Evolutionary conservation across 169 alveolate species (phyloP), one percentile per base, ranked within the genome.

Genomic region (Plasmodium chabaudi): DNA sequence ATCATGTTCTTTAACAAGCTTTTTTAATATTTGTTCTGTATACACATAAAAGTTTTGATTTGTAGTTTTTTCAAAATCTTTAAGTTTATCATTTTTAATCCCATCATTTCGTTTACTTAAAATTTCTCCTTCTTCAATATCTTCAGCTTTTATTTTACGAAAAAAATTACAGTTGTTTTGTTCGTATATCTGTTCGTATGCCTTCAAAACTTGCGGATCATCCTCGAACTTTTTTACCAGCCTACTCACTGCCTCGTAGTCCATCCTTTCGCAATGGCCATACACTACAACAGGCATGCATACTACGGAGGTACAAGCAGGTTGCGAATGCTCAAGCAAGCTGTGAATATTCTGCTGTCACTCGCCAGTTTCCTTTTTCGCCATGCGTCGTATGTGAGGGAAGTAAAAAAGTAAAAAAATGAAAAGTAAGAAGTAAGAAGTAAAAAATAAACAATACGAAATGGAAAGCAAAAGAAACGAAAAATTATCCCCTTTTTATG

Each of bases 11-110:
- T 65, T 86, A 39, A 69, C 10, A 34, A 92, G 88, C 3, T 88
- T 65, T 13, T 64, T 60, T 73, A 92, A 73, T 53, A 91, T 70
- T 34, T 93, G 92, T 23, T 92, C 69, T 55, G 93, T 93, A 73
- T 89, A 86, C 19, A 57, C 34, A 57, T 75, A 51, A 5, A 92
- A 34, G 7, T 34, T 34, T 34, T 34, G 4, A 34, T 34, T 34
- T 34, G 87, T 19, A 77, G 75, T 10, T 46, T 19, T 10, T 88
- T 79, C 9, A 92, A 70, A 42, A 56, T 68, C 23, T 55, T 61
- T 21, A 23, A 19, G 5, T 27, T 21, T 34, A 6, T 63, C 9
- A 9, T 46, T 23, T 13, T 72, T 0, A 13, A 7, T 13, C 13
- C n/a, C 13, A 19, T 55, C 21, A 5, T 47, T 49, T 67, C 3